Conservation (phyloP, 148 eudicot genomes). For the Persicaria maculosa region DNA sequence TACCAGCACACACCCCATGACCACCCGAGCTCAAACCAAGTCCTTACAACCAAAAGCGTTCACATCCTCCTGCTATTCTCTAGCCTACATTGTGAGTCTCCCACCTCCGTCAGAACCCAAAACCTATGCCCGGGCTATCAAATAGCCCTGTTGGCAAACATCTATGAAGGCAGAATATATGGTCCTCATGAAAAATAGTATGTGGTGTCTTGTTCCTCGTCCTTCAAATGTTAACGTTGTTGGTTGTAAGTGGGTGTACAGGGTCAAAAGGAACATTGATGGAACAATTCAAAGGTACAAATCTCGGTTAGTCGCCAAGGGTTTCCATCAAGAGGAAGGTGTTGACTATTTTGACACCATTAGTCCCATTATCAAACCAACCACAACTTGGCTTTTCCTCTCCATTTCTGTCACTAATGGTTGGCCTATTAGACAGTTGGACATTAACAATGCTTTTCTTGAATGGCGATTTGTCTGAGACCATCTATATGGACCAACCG, state of each 20-base stretch:
- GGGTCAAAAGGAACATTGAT: not conserved
- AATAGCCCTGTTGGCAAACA: not conserved
- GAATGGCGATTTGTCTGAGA: not conserved
- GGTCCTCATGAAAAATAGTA: not conserved
- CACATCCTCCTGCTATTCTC: not conserved
- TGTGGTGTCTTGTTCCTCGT: constrained; percentile 3
- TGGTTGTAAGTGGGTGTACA: not conserved
- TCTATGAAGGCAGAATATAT: not conserved
- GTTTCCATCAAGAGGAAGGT: not conserved
- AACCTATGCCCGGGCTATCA: not conserved
- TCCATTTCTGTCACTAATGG: not conserved
- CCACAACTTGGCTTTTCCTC: not conserved
- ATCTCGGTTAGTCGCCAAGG: not conserved
- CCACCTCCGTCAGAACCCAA: not conserved
- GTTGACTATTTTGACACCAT: not conserved
- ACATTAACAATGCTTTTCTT: not conserved
- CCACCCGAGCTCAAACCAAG: not conserved
- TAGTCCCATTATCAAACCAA: constrained; percentile 2
- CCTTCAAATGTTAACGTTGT: not conserved
- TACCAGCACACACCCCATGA: not conserved
- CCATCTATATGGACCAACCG: not conserved
- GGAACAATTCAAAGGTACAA: not conserved
- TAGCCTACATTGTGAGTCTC: not conserved
- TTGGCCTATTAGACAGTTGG: not conserved
- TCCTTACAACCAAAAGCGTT: not conserved